These are phyloP conservation scores for Thalassiosira hispida DNA, from an alignment of 352 stramenopile genomes.

Conservation along the genomic window DNA sequence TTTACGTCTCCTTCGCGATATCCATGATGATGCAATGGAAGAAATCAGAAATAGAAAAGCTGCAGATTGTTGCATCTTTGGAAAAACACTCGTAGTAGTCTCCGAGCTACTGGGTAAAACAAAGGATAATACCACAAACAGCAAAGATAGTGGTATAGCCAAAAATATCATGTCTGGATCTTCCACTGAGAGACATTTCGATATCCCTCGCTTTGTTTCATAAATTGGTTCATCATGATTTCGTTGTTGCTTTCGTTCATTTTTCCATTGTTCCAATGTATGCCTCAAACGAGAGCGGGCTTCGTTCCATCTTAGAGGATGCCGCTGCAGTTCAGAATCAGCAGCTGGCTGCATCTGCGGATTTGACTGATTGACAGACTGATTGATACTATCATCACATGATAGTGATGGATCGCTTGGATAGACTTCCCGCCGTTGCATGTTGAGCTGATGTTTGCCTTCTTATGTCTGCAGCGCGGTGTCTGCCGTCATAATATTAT, in stretches of 20 bases:
- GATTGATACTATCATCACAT: too few species aligned
- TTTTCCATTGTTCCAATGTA: slow-evolving; percentile 39
- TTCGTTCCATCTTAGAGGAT: slow-evolving; percentile 49
- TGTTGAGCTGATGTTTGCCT: too few species aligned
- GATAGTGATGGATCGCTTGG: neutral
- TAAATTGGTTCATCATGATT: neutral
- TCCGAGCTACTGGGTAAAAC: slow-evolving; percentile 21
- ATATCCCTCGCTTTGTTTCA: neutral
- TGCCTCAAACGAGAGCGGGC: slow-evolving; percentile 26
- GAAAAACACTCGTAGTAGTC: neutral
- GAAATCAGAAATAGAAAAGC: slow-evolving; percentile 44
- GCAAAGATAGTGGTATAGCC: slow-evolving; percentile 18
- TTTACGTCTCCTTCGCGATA: slow-evolving; percentile 27
- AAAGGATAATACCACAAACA: slow-evolving; percentile 33
- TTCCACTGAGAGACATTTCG: slow-evolving; percentile 6
- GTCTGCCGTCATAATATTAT: too few species aligned
- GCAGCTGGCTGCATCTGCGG: too few species aligned
- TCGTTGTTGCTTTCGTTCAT: slow-evolving; percentile 14
- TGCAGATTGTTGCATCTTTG: slow-evolving; percentile 29
- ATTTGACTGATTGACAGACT: too few species aligned
- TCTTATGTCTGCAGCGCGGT: too few species aligned
- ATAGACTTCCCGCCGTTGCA: neutral
- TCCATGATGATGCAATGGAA: slow-evolving; percentile 28
- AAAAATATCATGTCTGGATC: slow-evolving; percentile 44
- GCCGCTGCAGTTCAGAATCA: too few species aligned